Conservation (phyloP, 2,329 filamentous ascomycete genomes). For the Teratosphaeria pseudoeucalypti region DNA sequence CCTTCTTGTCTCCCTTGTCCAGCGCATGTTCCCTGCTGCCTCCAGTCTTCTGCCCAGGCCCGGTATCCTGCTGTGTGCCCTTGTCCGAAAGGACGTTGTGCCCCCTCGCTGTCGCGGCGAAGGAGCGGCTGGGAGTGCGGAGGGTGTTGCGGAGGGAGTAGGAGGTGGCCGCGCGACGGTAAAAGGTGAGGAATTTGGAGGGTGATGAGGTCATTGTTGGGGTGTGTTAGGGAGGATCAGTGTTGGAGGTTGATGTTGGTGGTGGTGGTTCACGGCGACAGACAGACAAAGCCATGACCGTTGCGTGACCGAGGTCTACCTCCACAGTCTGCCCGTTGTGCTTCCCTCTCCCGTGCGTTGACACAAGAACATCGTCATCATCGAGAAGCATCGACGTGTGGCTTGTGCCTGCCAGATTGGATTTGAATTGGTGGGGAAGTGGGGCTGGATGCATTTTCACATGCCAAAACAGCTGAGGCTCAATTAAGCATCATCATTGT, state of each 20-base stretch:
- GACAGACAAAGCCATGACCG: not conserved
- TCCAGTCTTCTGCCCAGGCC: constrained; percentile 7
- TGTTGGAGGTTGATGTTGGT: not conserved
- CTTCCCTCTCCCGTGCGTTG: not conserved
- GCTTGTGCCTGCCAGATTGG: not conserved
- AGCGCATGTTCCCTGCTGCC: constrained; percentile 14
- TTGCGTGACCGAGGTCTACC: not conserved
- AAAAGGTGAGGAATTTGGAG: constrained; percentile 30
- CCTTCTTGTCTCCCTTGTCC: constrained; percentile 14
- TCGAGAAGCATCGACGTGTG: not conserved
- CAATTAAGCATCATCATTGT: not conserved
- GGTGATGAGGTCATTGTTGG: constrained; percentile 25
- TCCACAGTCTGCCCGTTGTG: too few species aligned
- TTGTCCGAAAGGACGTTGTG: constrained; percentile 7
- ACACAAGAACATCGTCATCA: constrained; percentile 1
- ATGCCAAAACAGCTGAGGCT: not conserved
- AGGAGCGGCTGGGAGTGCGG: not conserved
- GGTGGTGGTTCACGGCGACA: not conserved
- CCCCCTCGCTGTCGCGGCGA: not conserved
- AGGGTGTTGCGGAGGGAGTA: not conserved
- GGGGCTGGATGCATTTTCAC: not conserved
- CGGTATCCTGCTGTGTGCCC: constrained; percentile 8
- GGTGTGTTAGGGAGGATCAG: not conserved
- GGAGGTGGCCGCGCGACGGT: constrained; percentile 18
- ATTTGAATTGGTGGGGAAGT: not conserved